Evolutionary conservation across 306 rosid species (phyloP).

Genomic region (Parietaria judaica): DNA sequence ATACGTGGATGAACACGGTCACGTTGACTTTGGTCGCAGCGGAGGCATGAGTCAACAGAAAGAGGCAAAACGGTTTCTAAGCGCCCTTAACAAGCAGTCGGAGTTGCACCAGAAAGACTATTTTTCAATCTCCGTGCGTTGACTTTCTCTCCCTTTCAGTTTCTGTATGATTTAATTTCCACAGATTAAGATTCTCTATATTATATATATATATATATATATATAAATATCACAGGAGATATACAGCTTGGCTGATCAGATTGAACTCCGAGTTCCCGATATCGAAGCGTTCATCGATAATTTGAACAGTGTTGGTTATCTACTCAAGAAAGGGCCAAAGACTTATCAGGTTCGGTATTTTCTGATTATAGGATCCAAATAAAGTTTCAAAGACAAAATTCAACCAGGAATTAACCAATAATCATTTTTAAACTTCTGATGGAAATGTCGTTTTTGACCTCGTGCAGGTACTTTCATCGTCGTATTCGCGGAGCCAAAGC

Average conservation of each 20-base stretch:
- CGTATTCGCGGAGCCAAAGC: constrained; percentile 44
- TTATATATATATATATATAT: neutral
- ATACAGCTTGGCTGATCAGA: constrained; percentile 80
- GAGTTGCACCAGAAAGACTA: constrained; percentile 80
- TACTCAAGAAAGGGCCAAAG: constrained; percentile 83
- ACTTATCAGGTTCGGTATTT: constrained; percentile 60
- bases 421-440: too few species aligned
- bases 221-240: constrained; percentile 73
- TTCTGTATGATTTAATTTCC: constrained; percentile 2
- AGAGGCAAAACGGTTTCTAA: constrained; percentile 84
- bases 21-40: constrained; percentile 88
- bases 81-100: constrained; percentile 87
- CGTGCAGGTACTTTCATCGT: constrained; percentile 71
- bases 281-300: constrained; percentile 72
- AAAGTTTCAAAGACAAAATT: too few species aligned
- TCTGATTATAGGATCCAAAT: neutral
- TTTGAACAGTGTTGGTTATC: constrained; percentile 71
- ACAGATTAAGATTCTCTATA: too few species aligned
- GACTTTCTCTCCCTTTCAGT: constrained; percentile 6
- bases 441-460: neutral
- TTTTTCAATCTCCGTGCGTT: constrained; percentile 65
- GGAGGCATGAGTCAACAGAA: constrained; percentile 99
- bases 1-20: constrained; percentile 86
- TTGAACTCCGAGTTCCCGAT: constrained; percentile 75
- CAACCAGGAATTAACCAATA: too few species aligned